A percentile compares a stretch with the other conserved stretches of the same genome.
Conservation (phyloP, 2,329 filamentous ascomycete species). For the Pestalotiopsis sp. region DNA sequence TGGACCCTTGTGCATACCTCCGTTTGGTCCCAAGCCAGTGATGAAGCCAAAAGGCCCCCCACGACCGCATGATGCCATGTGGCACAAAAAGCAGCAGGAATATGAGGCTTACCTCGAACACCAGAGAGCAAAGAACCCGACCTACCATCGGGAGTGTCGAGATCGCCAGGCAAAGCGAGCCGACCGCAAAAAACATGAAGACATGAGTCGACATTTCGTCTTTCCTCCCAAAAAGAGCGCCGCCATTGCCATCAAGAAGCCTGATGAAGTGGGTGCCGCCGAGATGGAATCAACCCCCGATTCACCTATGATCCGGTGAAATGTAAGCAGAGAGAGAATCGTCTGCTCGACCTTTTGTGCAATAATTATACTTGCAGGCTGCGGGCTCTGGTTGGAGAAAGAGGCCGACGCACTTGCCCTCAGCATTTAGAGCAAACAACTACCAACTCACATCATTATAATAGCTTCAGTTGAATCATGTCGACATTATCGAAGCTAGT, state of each 20-base stretch:
- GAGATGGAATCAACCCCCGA: not conserved
- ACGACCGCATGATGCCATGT: slow-evolving; percentile 23
- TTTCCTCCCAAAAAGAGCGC: slow-evolving; percentile 3
- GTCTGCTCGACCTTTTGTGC: too few species aligned
- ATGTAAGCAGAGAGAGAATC: too few species aligned
- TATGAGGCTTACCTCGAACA: slow-evolving; percentile 35
- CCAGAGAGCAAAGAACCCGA: slow-evolving; percentile 25
- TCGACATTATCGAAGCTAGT: too few species aligned
- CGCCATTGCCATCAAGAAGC: slow-evolving; percentile 7
- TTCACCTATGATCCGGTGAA: not conserved
- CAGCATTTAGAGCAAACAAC: too few species aligned
- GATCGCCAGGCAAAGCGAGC: slow-evolving; percentile 31
- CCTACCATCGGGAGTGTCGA: slow-evolving; percentile 29
- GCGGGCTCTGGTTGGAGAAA: too few species aligned
- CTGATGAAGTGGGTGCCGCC: not conserved
- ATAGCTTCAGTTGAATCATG: too few species aligned
- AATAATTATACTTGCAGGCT: too few species aligned
- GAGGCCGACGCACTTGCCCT: too few species aligned
- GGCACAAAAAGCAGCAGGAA: slow-evolving; percentile 25
- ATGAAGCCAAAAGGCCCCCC: slow-evolving; percentile 30
- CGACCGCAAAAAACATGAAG: slow-evolving; percentile 17
- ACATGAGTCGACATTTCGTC: not conserved
- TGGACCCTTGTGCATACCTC: not conserved
- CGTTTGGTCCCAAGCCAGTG: slow-evolving; percentile 34
- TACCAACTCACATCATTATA: too few species aligned